Evolutionary conservation across 164 flowering plant species (phyloP).

Genomic region (Vitis riparia): DNA sequence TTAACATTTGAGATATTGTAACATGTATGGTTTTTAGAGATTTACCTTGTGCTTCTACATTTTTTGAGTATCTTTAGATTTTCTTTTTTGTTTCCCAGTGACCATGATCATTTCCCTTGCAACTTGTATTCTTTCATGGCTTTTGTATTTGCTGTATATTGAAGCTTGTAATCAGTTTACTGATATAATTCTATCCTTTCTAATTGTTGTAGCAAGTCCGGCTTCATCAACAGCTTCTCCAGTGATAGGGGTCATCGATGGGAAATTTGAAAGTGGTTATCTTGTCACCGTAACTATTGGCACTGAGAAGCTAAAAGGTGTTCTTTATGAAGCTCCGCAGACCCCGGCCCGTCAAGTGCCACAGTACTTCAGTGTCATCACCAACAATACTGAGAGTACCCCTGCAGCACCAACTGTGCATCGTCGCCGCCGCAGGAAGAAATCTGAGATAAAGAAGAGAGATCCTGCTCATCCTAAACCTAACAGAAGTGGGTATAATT

Average conservation of each 20-base stretch:
- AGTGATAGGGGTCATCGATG: constrained; percentile 75
- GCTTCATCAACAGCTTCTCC: constrained; percentile 35
- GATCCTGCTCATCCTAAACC: constrained; percentile 96
- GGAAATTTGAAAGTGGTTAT: constrained; percentile 78
- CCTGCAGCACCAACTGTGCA: constrained; percentile 25
- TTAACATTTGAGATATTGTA: neutral
- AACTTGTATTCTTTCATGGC: too few species aligned
- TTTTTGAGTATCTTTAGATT: neutral
- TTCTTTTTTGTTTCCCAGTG: too few species aligned
- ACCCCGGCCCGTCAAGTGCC: constrained; percentile 16
- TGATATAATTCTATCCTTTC: neutral
- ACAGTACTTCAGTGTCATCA: constrained; percentile 3
- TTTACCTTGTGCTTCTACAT: neutral
- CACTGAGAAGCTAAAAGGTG: constrained; percentile 72
- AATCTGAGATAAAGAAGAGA: constrained; percentile 76
- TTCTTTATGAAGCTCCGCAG: constrained; percentile 65
- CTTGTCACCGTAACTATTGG: constrained; percentile 71
- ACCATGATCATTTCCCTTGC: too few species aligned
- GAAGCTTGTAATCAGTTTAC: too few species aligned
- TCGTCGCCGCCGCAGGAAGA: constrained; percentile 82
- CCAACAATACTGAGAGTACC: constrained; percentile 9
- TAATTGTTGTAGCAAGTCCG: constrained; percentile 29
- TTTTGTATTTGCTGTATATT: too few species aligned
- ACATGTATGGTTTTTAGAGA: too few species aligned
- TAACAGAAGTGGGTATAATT: constrained; percentile 93